Evolutionary conservation across 495 filamentous ascomycete genomes (phyloP).

Genomic region (Trichocladium uniseriatum): DNA sequence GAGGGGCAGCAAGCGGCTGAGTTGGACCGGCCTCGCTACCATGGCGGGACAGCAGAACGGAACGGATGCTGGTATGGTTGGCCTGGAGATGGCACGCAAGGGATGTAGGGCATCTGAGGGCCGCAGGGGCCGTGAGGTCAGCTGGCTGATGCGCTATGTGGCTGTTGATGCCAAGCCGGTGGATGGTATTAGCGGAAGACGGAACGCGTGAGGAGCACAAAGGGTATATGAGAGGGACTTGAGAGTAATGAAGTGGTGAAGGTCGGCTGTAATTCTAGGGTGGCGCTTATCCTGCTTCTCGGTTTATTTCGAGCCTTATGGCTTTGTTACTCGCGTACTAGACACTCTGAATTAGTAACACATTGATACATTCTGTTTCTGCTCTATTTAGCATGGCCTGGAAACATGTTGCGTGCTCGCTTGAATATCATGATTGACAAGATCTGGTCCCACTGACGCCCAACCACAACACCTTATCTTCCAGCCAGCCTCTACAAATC

Average conservation of each 20-base stretch:
- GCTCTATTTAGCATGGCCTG: too few species aligned
- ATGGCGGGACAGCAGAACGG: slow-evolving; percentile 20
- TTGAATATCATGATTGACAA: too few species aligned
- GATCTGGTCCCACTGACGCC: too few species aligned
- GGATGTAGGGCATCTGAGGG: slow-evolving; percentile 22
- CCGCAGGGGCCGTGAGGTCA: slow-evolving; percentile 20
- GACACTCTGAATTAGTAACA: too few species aligned
- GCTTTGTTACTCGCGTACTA: too few species aligned
- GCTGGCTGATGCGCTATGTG: slow-evolving; percentile 22
- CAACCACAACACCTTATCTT: too few species aligned
- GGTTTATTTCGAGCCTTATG: too few species aligned
- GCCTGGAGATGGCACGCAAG: slow-evolving; percentile 23
- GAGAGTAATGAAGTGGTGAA: too few species aligned
- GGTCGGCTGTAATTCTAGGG: too few species aligned
- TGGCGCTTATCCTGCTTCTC: too few species aligned
- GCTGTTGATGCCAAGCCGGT: not conserved
- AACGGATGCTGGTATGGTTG: slow-evolving; percentile 19
- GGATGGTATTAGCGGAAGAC: not conserved
- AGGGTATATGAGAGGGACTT: not conserved
- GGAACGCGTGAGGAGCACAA: not conserved
- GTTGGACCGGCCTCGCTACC: slow-evolving; percentile 29
- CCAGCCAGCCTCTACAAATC: slow-evolving; percentile 21
- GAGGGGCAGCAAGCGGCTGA: slow-evolving; percentile 23
- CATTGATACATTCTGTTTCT: too few species aligned
- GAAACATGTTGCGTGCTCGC: too few species aligned